Conservation (phyloP, 495 filamentous ascomycete genomes). For the Hapsidospora chrysogenum region DNA sequence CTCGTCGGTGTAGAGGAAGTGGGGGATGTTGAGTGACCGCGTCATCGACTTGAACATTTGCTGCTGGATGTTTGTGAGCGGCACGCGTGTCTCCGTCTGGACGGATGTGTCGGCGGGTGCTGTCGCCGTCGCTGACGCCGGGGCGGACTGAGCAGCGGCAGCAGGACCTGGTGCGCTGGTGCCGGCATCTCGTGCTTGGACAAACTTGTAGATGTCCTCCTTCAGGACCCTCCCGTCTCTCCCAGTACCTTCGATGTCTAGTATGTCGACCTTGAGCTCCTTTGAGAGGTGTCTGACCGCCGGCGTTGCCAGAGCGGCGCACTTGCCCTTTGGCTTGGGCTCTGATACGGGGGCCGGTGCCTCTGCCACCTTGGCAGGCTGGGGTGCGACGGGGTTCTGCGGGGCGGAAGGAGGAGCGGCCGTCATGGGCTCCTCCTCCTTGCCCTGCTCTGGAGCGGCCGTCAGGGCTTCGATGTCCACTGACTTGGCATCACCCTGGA, state of each 20-base stretch:
- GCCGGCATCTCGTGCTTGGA: constrained; percentile 20
- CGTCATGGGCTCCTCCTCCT: neutral
- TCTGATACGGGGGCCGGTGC: constrained; percentile 3
- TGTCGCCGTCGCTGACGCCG: constrained; percentile 5
- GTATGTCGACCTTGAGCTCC: constrained; percentile 57
- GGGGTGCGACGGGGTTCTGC: neutral
- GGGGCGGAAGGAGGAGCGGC: neutral
- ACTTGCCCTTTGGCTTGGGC: constrained; percentile 23
- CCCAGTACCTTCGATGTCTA: constrained; percentile 65
- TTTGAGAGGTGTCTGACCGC: constrained; percentile 82
- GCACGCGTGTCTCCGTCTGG: constrained; percentile 47
- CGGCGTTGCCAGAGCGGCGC: constrained; percentile 68
- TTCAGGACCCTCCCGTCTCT: constrained; percentile 86
- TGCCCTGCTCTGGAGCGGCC: constrained; percentile 11
- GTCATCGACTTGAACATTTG: constrained; percentile 99
- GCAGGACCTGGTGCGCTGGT: constrained; percentile 3
- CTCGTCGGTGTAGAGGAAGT: constrained; percentile 85
- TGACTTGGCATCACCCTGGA: constrained; percentile 32
- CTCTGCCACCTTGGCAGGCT: neutral
- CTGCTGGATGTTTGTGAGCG: constrained; percentile 61
- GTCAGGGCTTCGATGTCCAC: constrained; percentile 27
- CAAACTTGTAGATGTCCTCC: constrained; percentile 76
- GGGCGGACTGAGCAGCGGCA: constrained; percentile 4
- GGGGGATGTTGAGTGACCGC: constrained; percentile 70
- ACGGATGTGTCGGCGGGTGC: constrained; percentile 5